A percentile compares a stretch with the other conserved stretches of the same genome.
phyloP scores from a whole-genome alignment of 2,329 filamentous ascomycete species.

The Aspergillus sp. region DNA sequence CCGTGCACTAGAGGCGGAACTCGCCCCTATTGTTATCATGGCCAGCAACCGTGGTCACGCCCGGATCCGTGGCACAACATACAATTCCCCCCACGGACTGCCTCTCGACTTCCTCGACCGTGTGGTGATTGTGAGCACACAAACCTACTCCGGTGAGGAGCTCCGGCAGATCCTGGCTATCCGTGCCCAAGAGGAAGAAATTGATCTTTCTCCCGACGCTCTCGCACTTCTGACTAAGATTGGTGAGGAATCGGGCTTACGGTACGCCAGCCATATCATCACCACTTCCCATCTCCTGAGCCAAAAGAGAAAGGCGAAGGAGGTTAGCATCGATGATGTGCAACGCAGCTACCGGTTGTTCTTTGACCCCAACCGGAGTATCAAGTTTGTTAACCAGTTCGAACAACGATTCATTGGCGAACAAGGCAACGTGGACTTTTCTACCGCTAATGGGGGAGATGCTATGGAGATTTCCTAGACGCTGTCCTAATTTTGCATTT shows the following conservation, averaged over 20 bases:
- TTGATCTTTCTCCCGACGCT: conserved; percentile 83
- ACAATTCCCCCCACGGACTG: conserved; percentile 85
- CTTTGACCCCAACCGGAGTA: conserved; percentile 80
- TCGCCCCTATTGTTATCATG: conserved; percentile 98
- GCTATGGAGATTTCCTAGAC: conserved; percentile 61
- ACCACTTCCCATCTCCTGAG: conserved; percentile 84
- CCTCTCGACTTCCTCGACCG: conserved; percentile 94
- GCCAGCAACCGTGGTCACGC: conserved; percentile 92
- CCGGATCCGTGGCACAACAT: conserved; percentile 86
- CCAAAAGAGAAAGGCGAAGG: conserved; percentile 76
- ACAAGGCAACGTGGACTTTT: conserved; percentile 69
- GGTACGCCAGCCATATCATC: conserved; percentile 97
- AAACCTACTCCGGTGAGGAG: conserved; percentile 73
- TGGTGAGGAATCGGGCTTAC: conserved; percentile 79
- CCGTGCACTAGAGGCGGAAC: conserved; percentile 85
- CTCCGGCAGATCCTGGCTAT: conserved; percentile 90
- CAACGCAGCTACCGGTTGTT: conserved; percentile 91
- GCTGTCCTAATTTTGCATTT: not conserved
- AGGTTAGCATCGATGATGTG: conserved; percentile 80
- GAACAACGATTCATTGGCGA: conserved; percentile 92
- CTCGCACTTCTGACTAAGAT: conserved; percentile 93
- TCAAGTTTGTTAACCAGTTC: conserved; percentile 82
- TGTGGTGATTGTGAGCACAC: conserved; percentile 92
- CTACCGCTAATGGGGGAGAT: conserved; percentile 52
- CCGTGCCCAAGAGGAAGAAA: conserved; percentile 89